Evolutionary conservation across 2,329 filamentous ascomycete genomes (phyloP), one percentile per base, ranked within the genome.

Genomic region (Clonostachys chloroleuca): DNA sequence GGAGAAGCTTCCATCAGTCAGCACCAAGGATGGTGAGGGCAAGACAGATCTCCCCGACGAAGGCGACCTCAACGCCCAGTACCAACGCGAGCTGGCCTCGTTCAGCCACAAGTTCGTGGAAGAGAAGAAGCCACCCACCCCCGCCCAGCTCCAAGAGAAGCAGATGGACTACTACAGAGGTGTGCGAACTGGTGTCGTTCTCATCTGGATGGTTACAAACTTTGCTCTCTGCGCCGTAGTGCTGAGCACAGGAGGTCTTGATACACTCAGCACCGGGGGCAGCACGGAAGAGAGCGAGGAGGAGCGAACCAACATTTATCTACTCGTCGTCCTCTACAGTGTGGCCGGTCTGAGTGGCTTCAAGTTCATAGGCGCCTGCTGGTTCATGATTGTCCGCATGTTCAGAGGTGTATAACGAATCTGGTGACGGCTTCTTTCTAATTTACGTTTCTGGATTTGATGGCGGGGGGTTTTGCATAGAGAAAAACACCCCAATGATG

Each of bases 81-180:
- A 99, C 67, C 90, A 96, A 61, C 75, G 84, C 37, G 94, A 99
- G 61, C 70, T 96, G 44, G 69, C 75, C 4, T 78, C 84, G 13
- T 95, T 97, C 62, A 70, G 77, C 41, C 71, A 73, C 24, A 97
- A 96, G 67, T 82, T 82, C 42, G 84, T 86, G 30, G 83, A 86
- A 52, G 84, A 90, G 52, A 83, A 86, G 67, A 83, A 81, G 58
- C 58, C 73, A 0, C 78, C 80, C 0, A 76, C 74, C 1, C 63
- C 78, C 1, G 63, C 71, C 0, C 75, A 81, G 55, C 69, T 79
- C 41, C 77, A 83, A 35, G 92, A 96, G 63, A 89, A 87, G 61
- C 92, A 99, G 66, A 90, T 96, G 74, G 94, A 99, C 65, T 99
- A 97, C 70, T 99, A 99, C 78, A 91, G 92, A 59, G 94, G 92